Base-by-base conservation (phyloP, 805 yeast species). In the Starmerella potacharoeniae region DNA sequence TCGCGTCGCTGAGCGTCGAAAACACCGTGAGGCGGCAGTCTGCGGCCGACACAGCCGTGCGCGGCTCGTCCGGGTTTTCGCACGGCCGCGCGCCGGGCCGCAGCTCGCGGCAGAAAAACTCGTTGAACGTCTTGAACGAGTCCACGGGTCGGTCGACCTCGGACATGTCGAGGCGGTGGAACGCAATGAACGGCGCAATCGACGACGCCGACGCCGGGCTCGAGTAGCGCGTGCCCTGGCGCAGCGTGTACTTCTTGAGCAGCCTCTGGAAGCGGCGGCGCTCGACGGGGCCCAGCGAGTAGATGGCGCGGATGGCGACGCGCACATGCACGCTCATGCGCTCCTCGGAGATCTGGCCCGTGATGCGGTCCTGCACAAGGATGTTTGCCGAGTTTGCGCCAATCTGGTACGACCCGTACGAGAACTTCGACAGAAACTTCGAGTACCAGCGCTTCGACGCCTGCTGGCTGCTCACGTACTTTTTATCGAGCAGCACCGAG, bases 311-410 rank as follows among this genome's bases (percentile, higher is more conserved):
- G 52, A 91, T 91, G 0, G 97, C 98, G 39, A 93, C 66, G 49
- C 96, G 75, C 10, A 93, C 93, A 63, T 86, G 86, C 1, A 86
- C 80, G 55, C 90, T 83, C 86, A 93, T 91, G 64, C 88, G 88
- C 64, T 91, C 98, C 66, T 91, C 97, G 65, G 85, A 69, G n/a
- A 91, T 80, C 47, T 86, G 77, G 0, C 98, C 98, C 0, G 96
- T 83, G 16, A 77, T 74, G 58, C 98, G 75, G 67, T 93, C 97
- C 68, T 93, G 97, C 2, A 91, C 97, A 50, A 93, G 73, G 34
- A 93, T 91, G 65, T 91, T 91, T 9, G 97, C 98, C 49, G 95
- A 88, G 65, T 91, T 87, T 29, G 83, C 82, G 2, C 97, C 97
- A 39, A 91, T 70, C 49, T 82, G 81, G 66, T 89, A 84, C 63